Base-by-base conservation (phyloP, 202 grass and related monocot species). In the Setaria italica region DNA sequence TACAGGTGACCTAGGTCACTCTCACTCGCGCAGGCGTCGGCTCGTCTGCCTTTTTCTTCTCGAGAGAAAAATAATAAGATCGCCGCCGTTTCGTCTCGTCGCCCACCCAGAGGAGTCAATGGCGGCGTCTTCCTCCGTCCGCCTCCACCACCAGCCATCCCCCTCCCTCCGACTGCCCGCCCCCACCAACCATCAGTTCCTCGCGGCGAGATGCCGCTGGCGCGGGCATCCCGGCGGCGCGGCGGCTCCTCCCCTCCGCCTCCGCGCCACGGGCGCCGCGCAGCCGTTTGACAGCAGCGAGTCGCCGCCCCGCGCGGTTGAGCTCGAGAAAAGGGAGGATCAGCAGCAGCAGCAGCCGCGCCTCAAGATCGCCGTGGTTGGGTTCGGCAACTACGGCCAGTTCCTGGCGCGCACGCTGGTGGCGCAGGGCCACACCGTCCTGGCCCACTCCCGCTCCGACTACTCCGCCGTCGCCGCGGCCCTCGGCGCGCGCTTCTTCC, bases 311-410 rank as follows among this genome's bases (percentile, higher is more conserved):
- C 21, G 59, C 65, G 67, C 37, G 10, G 55, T 34, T 7, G 45
- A 34, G 16, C 41, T 62, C 1, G 48, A 57, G 17, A 58, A 72
- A 6, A 83, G 42, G 11, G 46, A 85, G 6, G 17, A 67, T 1
- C 12, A 43, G 8, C 15, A 5, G 10, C 11, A 3, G 11, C 11
- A 1, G 34, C 49, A 1, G 9, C 80, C 1, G 62, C 83, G 71
- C 3, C 90, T 97, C 29, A 94, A 90, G 79, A 97, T 94, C 85
- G 94, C 92, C 10, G 88, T 97, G 67, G 81, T 97, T 0, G 94
- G 94, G 46, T 97, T 92, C 78, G 94, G 94, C 60, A 97, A 94
- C 33, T 97, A 88, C 57, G 94, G 92, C 0, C 92, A 94, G 87
- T 97, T 94, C 77, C 84, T 97, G 43, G 70, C 88, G 25, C 88